Percentiles rank a stretch among this genome's conserved stretches.
phyloP scores from a whole-genome alignment of 1,284 basidiomycete species.

The Hemileia vastatrix region DNA sequence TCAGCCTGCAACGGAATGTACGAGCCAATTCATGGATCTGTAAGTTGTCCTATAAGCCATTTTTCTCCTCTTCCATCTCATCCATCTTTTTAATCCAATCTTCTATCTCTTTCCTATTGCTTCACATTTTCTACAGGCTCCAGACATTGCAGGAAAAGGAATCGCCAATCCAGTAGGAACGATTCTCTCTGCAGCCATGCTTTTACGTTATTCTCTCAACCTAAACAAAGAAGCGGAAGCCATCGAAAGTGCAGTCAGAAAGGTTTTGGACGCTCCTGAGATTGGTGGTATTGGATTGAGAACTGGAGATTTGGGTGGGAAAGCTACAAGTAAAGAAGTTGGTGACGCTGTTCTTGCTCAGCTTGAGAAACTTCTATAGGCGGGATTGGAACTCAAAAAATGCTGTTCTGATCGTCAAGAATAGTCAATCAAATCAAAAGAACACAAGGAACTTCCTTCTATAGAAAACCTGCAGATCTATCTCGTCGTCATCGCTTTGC shows the following conservation, averaged over 20 bases:
- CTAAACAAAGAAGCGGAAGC: constrained; percentile 69
- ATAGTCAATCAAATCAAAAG: no score
- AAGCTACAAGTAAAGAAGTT: constrained; percentile 62
- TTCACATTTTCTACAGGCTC: constrained; percentile 58
- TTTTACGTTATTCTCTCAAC: constrained; percentile 87
- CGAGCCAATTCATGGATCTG: constrained; percentile 81
- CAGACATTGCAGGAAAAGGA: constrained; percentile 87
- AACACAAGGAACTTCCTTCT: no score
- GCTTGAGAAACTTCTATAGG: constrained; percentile 52
- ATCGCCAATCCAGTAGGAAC: constrained; percentile 97
- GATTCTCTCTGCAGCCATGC: constrained; percentile 93
- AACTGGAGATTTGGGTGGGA: constrained; percentile 81
- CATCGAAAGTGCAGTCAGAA: constrained; percentile 79
- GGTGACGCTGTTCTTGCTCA: constrained; percentile 75
- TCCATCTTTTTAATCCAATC: no score
- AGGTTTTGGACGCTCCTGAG: constrained; percentile 66
- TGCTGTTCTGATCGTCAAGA: no score
- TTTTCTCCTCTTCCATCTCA: no score
- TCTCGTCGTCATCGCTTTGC: no score
- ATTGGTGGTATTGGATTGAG: constrained; percentile 68
- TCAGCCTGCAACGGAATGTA: constrained; percentile 70
- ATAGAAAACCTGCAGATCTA: no score
- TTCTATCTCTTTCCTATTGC: no score
- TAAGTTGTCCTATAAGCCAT: not conserved
- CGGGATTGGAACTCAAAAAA: no score